A percentile compares a stretch with the other conserved stretches of the same genome.
phyloP scores from a whole-genome alignment of 1,284 basidiomycete genomes.

The Leccinum subfulvum region DNA sequence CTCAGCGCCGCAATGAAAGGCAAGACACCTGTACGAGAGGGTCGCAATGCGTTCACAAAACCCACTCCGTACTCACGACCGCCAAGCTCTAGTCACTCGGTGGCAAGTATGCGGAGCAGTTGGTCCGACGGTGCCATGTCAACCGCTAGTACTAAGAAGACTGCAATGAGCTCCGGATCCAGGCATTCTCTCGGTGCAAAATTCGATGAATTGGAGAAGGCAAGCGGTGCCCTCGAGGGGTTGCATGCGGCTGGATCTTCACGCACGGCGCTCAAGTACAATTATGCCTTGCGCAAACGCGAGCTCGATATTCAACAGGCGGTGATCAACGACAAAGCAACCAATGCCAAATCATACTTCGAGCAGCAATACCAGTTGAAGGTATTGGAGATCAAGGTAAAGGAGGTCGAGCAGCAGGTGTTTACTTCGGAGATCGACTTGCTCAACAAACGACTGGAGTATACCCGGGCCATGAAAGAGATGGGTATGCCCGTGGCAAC shows the following conservation, averaged over 20 bases:
- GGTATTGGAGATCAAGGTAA: neutral
- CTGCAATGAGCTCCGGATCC: neutral
- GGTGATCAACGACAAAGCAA: neutral
- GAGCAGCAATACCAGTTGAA: neutral
- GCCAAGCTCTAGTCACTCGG: neutral
- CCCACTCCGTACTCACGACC: neutral
- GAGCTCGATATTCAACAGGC: neutral
- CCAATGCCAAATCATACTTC: neutral
- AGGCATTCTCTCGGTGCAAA: neutral
- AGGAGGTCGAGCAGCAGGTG: neutral
- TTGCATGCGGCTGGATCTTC: neutral
- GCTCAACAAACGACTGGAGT: neutral
- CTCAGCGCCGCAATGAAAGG: neutral
- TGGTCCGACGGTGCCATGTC: neutral
- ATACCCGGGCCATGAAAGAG: neutral
- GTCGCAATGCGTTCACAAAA: neutral
- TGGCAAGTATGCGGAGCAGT: neutral
- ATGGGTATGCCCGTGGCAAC: too few species aligned
- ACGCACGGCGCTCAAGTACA: neutral
- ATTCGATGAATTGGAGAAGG: neutral
- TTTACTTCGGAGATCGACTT: neutral
- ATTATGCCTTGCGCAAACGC: neutral
- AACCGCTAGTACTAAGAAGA: neutral
- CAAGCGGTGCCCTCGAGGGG: neutral
- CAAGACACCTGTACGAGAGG: neutral